A percentile compares a stretch with the other conserved stretches of the same genome.
Evolutionary conservation across 2,329 filamentous ascomycete species (phyloP).

Genomic region (Diplodia mutila): DNA sequence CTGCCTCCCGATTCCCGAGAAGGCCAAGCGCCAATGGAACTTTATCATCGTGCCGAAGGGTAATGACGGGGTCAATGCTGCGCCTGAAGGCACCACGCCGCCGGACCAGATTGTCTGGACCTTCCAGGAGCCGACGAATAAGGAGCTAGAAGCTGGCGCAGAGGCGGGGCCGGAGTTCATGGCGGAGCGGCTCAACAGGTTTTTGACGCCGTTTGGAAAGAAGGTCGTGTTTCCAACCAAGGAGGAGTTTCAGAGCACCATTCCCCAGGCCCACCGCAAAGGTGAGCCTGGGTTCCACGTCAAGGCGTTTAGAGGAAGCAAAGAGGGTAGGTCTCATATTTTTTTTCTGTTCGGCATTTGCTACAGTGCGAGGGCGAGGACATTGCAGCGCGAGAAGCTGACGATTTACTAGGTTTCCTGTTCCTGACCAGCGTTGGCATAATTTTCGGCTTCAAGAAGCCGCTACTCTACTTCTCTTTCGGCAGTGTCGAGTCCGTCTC

Average conservation of each 20-base stretch:
- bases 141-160: slow-evolving; percentile 48
- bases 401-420: slow-evolving; percentile 57
- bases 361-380: neutral
- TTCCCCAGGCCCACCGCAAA: slow-evolving; percentile 64
- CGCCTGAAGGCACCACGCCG: slow-evolving; percentile 44
- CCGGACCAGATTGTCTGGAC: slow-evolving; percentile 64
- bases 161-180: slow-evolving; percentile 48
- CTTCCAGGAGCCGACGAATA: slow-evolving; percentile 57
- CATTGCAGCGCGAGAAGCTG: neutral
- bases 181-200: slow-evolving; percentile 52
- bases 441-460: slow-evolving; percentile 69
- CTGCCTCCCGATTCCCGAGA: slow-evolving; percentile 66
- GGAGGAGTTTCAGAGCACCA: slow-evolving; percentile 63
- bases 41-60: slow-evolving; percentile 63
- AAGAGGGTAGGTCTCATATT: slow-evolving; percentile 57
- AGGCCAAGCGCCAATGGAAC: slow-evolving; percentile 65
- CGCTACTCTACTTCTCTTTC: slow-evolving; percentile 65
- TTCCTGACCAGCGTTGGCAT: slow-evolving; percentile 66
- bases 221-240: slow-evolving; percentile 57
- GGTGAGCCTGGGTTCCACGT: slow-evolving; percentile 66
- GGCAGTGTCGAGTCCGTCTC: slow-evolving; percentile 62
- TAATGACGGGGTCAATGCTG: slow-evolving; percentile 53
- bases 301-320: slow-evolving; percentile 66
- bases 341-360: neutral
- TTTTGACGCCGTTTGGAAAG: slow-evolving; percentile 50